Evolutionary conservation across 345 rosid genomes (phyloP).

Genomic region (Murraya koenigii): DNA sequence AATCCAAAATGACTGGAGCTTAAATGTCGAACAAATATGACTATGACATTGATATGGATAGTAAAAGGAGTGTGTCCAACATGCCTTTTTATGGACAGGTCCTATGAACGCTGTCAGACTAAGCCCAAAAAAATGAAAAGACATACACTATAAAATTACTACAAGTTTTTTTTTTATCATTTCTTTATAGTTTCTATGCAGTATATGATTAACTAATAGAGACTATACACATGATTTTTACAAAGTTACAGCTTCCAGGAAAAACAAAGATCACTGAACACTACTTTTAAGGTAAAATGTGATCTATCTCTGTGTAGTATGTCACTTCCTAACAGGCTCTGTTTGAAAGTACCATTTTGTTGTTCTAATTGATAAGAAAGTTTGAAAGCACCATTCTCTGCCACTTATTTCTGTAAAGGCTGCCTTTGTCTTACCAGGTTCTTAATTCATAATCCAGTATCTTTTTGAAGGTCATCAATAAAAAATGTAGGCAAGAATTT

Average conservation of each 20-base stretch:
- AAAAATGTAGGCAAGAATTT: neutral
- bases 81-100: neutral
- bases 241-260: no score
- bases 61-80: neutral
- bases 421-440: neutral
- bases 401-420: neutral
- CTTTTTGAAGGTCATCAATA: neutral
- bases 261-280: neutral
- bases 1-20: neutral
- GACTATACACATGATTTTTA: neutral
- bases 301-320: neutral
- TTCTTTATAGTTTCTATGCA: neutral
- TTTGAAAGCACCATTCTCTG: neutral
- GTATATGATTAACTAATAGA: neutral
- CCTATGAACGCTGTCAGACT: neutral
- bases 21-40: neutral
- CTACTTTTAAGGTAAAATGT: neutral
- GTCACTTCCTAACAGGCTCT: neutral
- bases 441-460: neutral
- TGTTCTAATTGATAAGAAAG: no score
- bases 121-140: neutral
- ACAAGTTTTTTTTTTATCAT: neutral
- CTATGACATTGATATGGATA: neutral
- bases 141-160: neutral
- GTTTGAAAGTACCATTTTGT: no score